Percentiles rank a stretch among this genome's conserved stretches.
These are phyloP conservation scores for Abortiporus biennis DNA, from an alignment of 1,284 basidiomycete species.

Conservation along the genomic window DNA sequence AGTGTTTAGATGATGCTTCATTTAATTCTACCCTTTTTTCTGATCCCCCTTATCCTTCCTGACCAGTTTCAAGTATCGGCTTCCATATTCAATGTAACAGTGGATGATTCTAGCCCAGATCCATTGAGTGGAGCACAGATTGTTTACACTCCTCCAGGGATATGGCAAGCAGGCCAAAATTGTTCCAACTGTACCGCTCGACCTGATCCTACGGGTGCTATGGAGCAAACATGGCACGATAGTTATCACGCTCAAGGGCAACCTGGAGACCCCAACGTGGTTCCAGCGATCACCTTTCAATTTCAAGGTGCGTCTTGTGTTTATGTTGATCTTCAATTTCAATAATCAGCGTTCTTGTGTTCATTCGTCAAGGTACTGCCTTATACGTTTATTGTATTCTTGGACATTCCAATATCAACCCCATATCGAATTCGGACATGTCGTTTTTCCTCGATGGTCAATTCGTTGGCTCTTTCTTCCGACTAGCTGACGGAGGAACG, in stretches of 20 bases:
- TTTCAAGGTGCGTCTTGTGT: slow-evolving; percentile 12
- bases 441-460: slow-evolving; percentile 29
- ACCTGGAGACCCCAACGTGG: slow-evolving; percentile 9
- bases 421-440: slow-evolving; percentile 27
- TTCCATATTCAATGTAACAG: slow-evolving; percentile 30
- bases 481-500: slow-evolving; percentile 9
- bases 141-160: slow-evolving; percentile 20
- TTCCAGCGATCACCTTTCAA: slow-evolving; percentile 17
- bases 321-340: background rate
- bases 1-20: no score
- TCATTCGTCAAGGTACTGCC: slow-evolving; percentile 21
- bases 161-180: slow-evolving; percentile 3
- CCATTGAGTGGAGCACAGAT: slow-evolving; percentile 24
- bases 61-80: no score
- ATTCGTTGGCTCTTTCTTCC: slow-evolving; percentile 20
- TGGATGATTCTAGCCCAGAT: slow-evolving; percentile 39
- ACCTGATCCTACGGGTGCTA: slow-evolving; percentile 4
- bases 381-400: slow-evolving; percentile 28
- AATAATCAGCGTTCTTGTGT: background rate
- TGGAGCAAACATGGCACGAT: slow-evolving; percentile 7
- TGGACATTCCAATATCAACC: slow-evolving; percentile 16
- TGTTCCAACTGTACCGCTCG: slow-evolving; percentile 8
- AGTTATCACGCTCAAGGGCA: background rate
- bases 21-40: no score
- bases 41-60: no score